A percentile compares a stretch with the other conserved stretches of the same genome.
These are phyloP conservation scores for Erodium maritimum DNA, from an alignment of 345 rosid species.

Conservation along the genomic window DNA sequence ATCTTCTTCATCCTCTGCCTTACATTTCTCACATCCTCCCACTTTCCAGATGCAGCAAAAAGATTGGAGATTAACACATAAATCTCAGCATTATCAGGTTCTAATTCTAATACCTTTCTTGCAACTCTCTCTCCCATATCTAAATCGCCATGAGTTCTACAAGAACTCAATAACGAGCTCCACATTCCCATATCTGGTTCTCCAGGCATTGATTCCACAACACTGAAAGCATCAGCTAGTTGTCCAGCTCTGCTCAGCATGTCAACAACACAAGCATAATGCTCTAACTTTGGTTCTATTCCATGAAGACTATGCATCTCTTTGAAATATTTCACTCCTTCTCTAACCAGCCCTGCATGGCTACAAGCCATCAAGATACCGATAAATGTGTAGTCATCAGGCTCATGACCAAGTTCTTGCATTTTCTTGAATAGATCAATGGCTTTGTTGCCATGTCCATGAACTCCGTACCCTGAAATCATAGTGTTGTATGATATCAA, in stretches of 20 bases:
- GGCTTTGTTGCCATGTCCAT: constrained; percentile 46
- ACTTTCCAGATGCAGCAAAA: constrained; percentile 42
- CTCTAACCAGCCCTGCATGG: constrained; percentile 42
- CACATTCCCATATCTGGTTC: constrained; percentile 50
- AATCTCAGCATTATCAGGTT: constrained; percentile 44
- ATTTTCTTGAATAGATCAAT: constrained; percentile 47
- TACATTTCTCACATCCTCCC: constrained; percentile 47
- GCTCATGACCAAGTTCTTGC: constrained; percentile 29
- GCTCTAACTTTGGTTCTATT: constrained; percentile 44
- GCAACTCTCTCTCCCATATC: constrained; percentile 44
- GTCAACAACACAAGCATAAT: constrained; percentile 60
- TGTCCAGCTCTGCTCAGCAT: constrained; percentile 60
- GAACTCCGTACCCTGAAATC: constrained; percentile 50
- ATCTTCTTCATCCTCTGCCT: constrained; percentile 42
- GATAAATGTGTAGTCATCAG: constrained; percentile 45
- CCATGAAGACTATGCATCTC: constrained; percentile 27
- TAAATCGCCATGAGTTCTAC: constrained; percentile 31
- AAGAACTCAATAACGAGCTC: constrained; percentile 63
- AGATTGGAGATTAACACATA: constrained; percentile 55
- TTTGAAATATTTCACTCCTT: constrained; percentile 41
- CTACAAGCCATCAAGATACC: constrained; percentile 51
- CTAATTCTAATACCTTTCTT: constrained; percentile 34
- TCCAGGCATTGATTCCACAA: constrained; percentile 41
- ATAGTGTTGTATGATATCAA: constrained; percentile 49
- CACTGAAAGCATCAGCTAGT: constrained; percentile 33